These are phyloP conservation scores for Phylloporus rhodoxanthus DNA, from an alignment of 768 basidiomycete genomes.

Conservation along the genomic window DNA sequence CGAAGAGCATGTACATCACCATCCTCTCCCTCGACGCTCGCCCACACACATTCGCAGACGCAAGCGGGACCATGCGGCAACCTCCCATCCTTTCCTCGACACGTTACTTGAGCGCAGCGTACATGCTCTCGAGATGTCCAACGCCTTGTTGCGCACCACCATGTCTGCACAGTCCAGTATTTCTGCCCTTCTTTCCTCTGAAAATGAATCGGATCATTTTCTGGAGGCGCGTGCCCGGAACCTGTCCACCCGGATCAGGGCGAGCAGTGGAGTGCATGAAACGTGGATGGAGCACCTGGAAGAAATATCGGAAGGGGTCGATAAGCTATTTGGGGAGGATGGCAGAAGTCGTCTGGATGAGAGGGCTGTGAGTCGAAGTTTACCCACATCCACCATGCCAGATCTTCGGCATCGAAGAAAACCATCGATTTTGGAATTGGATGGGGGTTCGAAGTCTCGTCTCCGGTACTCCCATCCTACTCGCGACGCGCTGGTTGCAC, in stretches of 20 bases:
- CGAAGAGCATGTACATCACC: constrained; percentile 16
- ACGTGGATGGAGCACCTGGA: constrained; percentile 66
- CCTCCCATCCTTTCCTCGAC: constrained; percentile 58
- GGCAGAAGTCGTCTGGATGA: constrained; percentile 12
- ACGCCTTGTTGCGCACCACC: constrained; percentile 68
- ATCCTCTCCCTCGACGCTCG: constrained; percentile 33
- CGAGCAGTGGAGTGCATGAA: constrained; percentile 40
- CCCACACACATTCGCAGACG: constrained; percentile 19
- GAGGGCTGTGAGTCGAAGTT: constrained; percentile 38
- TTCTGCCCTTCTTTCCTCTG: constrained; percentile 44
- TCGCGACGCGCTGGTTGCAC: constrained; percentile 53
- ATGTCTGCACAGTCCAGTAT: constrained; percentile 63
- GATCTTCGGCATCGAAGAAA: constrained; percentile 34
- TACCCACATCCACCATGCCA: constrained; percentile 36
- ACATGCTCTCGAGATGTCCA: constrained; percentile 82
- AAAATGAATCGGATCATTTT: constrained; percentile 40
- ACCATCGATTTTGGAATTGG: constrained; percentile 42
- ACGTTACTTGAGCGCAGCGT: constrained; percentile 77
- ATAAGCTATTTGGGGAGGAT: constrained; percentile 44
- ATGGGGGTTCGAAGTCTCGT: constrained; percentile 28
- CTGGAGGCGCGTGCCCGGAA: constrained; percentile 46
- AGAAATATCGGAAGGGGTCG: constrained; percentile 58
- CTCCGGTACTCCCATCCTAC: constrained; percentile 48
- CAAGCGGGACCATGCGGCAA: constrained; percentile 24
- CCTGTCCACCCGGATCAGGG: constrained; percentile 47